These are phyloP conservation scores for Fraxinus xanthoxyloides DNA, from an alignment of 305 asterid genomes.

Conservation along the genomic window DNA sequence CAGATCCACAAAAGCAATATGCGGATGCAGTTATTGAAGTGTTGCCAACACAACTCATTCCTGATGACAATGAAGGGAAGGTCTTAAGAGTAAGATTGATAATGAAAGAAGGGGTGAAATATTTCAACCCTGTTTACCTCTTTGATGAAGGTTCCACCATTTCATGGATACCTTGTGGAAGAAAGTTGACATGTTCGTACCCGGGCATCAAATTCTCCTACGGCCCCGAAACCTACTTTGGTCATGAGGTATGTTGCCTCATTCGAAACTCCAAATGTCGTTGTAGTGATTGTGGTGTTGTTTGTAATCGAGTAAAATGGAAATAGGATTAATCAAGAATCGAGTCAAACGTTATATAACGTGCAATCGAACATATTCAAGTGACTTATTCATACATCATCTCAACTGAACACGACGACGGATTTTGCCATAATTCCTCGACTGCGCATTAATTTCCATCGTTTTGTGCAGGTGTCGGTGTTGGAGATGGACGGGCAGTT, in stretches of 20 bases:
- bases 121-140: constrained; percentile 81
- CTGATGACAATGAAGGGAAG: constrained; percentile 90
- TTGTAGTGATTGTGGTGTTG: background rate
- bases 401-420: no score
- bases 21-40: constrained; percentile 96
- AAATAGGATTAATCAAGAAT: background rate
- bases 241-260: constrained; percentile 61
- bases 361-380: no score
- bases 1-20: constrained; percentile 95
- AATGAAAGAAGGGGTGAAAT: constrained; percentile 84
- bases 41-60: constrained; percentile 84
- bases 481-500: constrained; percentile 99
- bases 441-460: background rate
- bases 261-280: background rate
- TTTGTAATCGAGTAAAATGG: background rate
- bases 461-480: constrained; percentile 63
- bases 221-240: constrained; percentile 86
- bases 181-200: constrained; percentile 94
- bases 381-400: no score
- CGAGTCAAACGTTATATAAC: background rate
- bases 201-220: constrained; percentile 94
- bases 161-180: constrained; percentile 96
- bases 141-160: constrained; percentile 96
- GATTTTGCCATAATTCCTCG: background rate
- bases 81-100: constrained; percentile 85